Evolutionary conservation across 257 asterid species (phyloP).

Genomic region (Salvia rosmarinus): DNA sequence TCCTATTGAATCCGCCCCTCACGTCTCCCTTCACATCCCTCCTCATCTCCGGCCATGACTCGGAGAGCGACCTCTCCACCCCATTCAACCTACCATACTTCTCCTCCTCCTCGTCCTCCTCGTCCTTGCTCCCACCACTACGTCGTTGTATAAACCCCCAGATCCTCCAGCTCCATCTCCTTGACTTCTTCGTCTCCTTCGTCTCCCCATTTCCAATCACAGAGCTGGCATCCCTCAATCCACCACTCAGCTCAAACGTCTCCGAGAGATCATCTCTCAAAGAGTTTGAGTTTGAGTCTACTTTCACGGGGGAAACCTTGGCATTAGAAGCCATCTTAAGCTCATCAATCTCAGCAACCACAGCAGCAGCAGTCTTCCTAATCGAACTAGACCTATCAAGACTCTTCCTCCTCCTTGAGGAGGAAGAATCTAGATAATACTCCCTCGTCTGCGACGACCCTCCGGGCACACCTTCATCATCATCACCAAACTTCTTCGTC

Average conservation of each 20-base stretch:
- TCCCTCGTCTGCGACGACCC: constrained; percentile 79
- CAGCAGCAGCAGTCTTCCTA: constrained; percentile 81
- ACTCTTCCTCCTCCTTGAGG: constrained; percentile 85
- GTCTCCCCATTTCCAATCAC: constrained; percentile 55
- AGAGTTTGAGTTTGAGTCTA: constrained; percentile 60
- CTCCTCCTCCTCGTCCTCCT: constrained; percentile 54
- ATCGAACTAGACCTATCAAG: constrained; percentile 86
- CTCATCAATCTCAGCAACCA: constrained; percentile 83
- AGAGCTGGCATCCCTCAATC: constrained; percentile 51
- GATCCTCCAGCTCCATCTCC: constrained; percentile 72
- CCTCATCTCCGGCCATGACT: constrained; percentile 65
- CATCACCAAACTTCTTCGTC: constrained; percentile 28
- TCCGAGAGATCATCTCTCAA: constrained; percentile 76
- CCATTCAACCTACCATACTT: constrained; percentile 56
- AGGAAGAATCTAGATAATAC: constrained; percentile 75
- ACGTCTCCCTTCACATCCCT: constrained; percentile 45
- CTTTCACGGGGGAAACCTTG: constrained; percentile 57
- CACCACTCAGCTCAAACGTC: constrained; percentile 69
- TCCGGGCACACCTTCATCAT: constrained; percentile 65
- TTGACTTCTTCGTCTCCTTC: constrained; percentile 62
- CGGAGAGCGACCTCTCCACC: constrained; percentile 72
- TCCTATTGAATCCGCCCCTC: constrained; percentile 51
- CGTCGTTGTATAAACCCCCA: constrained; percentile 66
- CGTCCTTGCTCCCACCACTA: constrained; percentile 43
- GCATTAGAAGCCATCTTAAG: constrained; percentile 63